Evolutionary conservation across 2,329 filamentous ascomycete genomes (phyloP).

Genomic region (Dryadomyces sulphureus): DNA sequence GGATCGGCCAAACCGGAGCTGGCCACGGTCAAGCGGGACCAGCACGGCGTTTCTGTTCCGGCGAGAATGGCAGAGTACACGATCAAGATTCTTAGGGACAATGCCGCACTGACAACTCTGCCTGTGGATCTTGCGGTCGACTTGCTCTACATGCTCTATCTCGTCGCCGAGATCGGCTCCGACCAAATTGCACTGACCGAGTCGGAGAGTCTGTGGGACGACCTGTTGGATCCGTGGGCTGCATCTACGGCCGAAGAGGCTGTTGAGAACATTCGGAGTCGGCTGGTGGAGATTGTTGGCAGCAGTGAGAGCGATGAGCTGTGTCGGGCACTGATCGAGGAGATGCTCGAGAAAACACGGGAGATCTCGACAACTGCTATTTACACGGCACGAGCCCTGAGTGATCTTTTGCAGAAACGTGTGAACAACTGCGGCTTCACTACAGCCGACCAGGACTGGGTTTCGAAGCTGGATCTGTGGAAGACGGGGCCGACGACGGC

Average conservation of each 20-base stretch:
- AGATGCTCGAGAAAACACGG: slow-evolving; percentile 27
- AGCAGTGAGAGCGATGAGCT: slow-evolving; percentile 8
- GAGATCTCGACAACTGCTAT: slow-evolving; percentile 27
- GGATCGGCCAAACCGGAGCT: not conserved
- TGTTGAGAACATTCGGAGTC: slow-evolving; percentile 23
- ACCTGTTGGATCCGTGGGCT: slow-evolving; percentile 20
- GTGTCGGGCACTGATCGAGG: slow-evolving; percentile 25
- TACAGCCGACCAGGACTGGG: slow-evolving; percentile 28
- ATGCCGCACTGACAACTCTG: slow-evolving; percentile 23
- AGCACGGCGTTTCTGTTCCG: slow-evolving; percentile 54
- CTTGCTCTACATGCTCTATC: slow-evolving; percentile 32
- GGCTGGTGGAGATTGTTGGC: slow-evolving; percentile 20
- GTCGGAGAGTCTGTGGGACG: slow-evolving; percentile 30
- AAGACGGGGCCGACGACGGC: slow-evolving; percentile 31
- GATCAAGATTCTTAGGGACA: slow-evolving; percentile 37
- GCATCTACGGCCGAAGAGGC: slow-evolving; percentile 27
- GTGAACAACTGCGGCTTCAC: slow-evolving; percentile 31
- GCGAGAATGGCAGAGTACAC: slow-evolving; percentile 64
- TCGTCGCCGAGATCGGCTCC: slow-evolving; percentile 34
- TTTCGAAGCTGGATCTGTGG: slow-evolving; percentile 29
- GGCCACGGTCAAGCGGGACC: slow-evolving; percentile 37
- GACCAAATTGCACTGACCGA: slow-evolving; percentile 37
- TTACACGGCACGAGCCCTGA: slow-evolving; percentile 38
- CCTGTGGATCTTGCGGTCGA: slow-evolving; percentile 30
- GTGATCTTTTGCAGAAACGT: slow-evolving; percentile 31